Evolutionary conservation across 1,139 yeast genomes (phyloP).

Genomic region (Pichia terricola): DNA sequence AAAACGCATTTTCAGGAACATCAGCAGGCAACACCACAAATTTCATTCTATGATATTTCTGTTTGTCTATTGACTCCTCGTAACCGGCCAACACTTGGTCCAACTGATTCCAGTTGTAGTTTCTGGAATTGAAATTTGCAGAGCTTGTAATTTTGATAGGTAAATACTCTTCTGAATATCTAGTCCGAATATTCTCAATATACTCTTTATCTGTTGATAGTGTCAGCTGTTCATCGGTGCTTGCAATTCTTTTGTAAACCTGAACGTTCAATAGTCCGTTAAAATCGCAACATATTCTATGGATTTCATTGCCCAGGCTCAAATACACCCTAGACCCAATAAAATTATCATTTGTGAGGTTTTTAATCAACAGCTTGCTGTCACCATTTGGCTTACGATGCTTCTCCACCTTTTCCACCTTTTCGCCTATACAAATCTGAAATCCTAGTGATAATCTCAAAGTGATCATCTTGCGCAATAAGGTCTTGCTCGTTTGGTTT

Average conservation of each 20-base stretch:
- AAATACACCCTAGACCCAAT: conserved; percentile 59
- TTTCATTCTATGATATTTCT: conserved; percentile 58
- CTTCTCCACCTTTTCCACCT: conserved; percentile 55
- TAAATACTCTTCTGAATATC: conserved; percentile 64
- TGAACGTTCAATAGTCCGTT: conserved; percentile 70
- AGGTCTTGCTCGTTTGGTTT: conserved; percentile 45
- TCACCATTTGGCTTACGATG: conserved; percentile 53
- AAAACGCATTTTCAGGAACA: conserved; percentile 47
- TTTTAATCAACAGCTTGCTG: conserved; percentile 35
- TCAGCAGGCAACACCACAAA: conserved; percentile 77
- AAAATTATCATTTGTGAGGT: conserved; percentile 35
- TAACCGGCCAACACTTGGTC: conserved; percentile 90
- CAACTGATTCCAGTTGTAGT: conserved; percentile 80
- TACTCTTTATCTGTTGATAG: conserved; percentile 26
- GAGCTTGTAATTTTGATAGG: conserved; percentile 49
- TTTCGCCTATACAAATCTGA: conserved; percentile 72
- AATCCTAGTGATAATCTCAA: conserved; percentile 77
- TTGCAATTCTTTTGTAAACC: conserved; percentile 36
- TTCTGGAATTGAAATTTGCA: conserved; percentile 37
- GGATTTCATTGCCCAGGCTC: conserved; percentile 76
- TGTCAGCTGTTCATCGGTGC: conserved; percentile 19
- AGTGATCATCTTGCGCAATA: conserved; percentile 83
- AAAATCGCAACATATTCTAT: conserved; percentile 64
- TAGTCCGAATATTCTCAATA: conserved; percentile 58
- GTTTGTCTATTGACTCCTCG: conserved; percentile 54